Base-by-base conservation (phyloP, 2,329 filamentous ascomycete genomes). In the Lojkania enalia region DNA sequence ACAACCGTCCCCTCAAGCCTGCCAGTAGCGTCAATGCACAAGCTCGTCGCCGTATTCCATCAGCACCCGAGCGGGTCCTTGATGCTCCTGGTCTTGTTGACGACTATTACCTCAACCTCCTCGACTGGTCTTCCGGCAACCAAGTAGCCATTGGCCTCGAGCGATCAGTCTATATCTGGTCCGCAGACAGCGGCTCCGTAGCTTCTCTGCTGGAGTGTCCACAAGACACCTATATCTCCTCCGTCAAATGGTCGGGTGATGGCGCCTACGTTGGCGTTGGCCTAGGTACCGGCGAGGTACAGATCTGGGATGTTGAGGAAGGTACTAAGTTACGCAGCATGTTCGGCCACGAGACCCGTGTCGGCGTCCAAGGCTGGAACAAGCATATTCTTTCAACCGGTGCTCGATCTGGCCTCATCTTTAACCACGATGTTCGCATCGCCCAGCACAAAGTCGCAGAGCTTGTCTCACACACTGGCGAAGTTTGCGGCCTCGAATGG, bases 251-350 rank as follows among this genome's bases (percentile, higher is more conserved):
- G 94, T 96, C 91, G 51, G 90, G 88, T 39, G 94, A 99, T 64
- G 94, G 94, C 48, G 91, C 92, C 21, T 97, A 99, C 67, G 91
- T 99, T 55, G 87, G 91, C 54, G 91, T 97, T 58, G 94, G 94
- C 49, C 86, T 99, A 39, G 92, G 91, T 50, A 90, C 90, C 27
- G 94, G 94, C 48, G 94, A 99, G 72, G 90, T 99, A 27, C 94
- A 99, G 76, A 99, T 99, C 75, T 99, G 94, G 92, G 94, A 97
- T 63, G 92, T 96, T 20, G 88, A 95, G 61, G 94, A 99, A 72
- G 84, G 87, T 51, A 86, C 85, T 66, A 97, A 97, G 81, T 86
- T 99, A 48, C 91, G 94, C 71, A 96, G 90, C 79, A 99, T 99
- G 94, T 88, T 90, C 69, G 94, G 94, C 49, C 94, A 99, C 68